Base-by-base conservation (phyloP, 2,329 filamentous ascomycete genomes). In the Curvularia sp. region DNA sequence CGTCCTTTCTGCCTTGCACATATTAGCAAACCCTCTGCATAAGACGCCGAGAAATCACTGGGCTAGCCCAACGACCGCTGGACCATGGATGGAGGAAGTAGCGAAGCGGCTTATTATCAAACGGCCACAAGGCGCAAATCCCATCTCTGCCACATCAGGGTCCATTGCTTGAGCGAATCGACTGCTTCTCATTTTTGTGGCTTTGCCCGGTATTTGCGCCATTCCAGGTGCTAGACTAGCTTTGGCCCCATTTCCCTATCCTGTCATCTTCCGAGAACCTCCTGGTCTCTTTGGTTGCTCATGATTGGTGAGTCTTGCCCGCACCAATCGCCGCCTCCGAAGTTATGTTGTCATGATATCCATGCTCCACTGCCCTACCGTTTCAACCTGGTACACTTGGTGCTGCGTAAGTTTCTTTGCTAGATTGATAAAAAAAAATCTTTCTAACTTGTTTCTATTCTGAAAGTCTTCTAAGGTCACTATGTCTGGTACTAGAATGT, bases 181-280 rank as follows among this genome's bases (percentile, higher is more conserved):
- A 25, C 32, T 21, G 9, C 15, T 18, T 12, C 36, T 39, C 19
- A 12, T 50, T 60, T 47, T 45, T 56, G 38, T 55, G 42, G 52
- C 53, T 53, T 55, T 53, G 21, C 46, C 57, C 32, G 45, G 49
- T 39, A 49, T 60, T 49, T 36, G 58, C 57, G 54, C 54, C 28
- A 57, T 53, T 56, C 54, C 52, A 53, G 39, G 55, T 49, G 48
- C 50, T 57, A 60, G 59, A 69, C 65, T 63, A 61, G 67, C 63
- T 67, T 61, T 61, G 57, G 61, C 61, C 60, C 63, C 66, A 66
- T 65, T 61, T 54, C 43, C 61, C 66, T 63, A 54, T 63, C 57
- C 60, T 50, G 55, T 59, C 57, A 51, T 60, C 45, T 52, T 53
- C 50, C 53, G 46, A 41, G 45, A 52, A 55, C 28, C 38, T 45